A percentile compares a stretch with the other conserved stretches of the same genome.
These are phyloP conservation scores for Monosporascus ibericus DNA, from an alignment of 2,329 filamentous ascomycete species.

Conservation along the genomic window DNA sequence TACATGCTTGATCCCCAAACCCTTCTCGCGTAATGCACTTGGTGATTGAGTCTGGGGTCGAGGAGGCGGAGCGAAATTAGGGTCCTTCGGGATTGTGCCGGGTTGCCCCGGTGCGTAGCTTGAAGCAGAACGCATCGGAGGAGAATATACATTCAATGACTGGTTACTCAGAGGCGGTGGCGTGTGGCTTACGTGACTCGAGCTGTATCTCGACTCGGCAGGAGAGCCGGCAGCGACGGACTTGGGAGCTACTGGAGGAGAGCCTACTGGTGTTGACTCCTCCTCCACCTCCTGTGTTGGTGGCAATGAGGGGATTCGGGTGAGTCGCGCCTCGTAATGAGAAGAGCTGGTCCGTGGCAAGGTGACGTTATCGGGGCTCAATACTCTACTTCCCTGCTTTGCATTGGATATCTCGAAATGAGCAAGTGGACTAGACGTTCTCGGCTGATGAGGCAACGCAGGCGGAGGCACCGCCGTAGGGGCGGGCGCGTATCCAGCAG, in stretches of 20 bases:
- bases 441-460: slow-evolving; percentile 51
- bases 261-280: slow-evolving; percentile 34
- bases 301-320: slow-evolving; percentile 51
- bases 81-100: slow-evolving; percentile 22
- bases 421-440: slow-evolving; percentile 60
- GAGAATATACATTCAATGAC: slow-evolving; percentile 41
- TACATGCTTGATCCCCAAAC: slow-evolving; percentile 22
- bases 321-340: slow-evolving; percentile 47
- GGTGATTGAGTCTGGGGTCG: slow-evolving; percentile 60
- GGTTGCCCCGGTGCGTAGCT: slow-evolving; percentile 41
- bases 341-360: slow-evolving; percentile 47
- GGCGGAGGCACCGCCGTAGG: slow-evolving; percentile 31
- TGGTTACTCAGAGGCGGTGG: slow-evolving; percentile 41
- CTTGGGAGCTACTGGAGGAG: slow-evolving; percentile 18
- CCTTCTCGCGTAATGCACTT: slow-evolving; percentile 37
- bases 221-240: slow-evolving; percentile 15
- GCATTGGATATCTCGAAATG: slow-evolving; percentile 53
- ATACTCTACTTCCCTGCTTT: slow-evolving; percentile 25
- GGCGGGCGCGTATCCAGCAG: slow-evolving; percentile 32
- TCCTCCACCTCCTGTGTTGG: slow-evolving; percentile 59
- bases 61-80: slow-evolving; percentile 48
- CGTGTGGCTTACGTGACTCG: slow-evolving; percentile 36
- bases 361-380: slow-evolving; percentile 30
- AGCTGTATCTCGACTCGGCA: slow-evolving; percentile 33
- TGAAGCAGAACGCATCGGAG: slow-evolving; percentile 48